These are phyloP conservation scores for Monosporozyma aquatica DNA, from an alignment of 805 yeast genomes.

Conservation along the genomic window DNA sequence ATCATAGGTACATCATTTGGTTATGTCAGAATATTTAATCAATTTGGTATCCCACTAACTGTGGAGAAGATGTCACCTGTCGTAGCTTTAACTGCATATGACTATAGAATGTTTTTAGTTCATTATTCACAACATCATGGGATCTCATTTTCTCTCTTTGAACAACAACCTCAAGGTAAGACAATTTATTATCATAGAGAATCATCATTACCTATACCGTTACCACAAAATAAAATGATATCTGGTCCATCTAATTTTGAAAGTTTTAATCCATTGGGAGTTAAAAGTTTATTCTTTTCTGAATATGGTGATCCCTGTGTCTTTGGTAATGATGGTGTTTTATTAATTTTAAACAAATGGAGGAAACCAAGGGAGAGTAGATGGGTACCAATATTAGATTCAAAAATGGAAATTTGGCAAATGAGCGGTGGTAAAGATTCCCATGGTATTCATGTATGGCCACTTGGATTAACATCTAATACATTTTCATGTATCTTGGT, in stretches of 20 bases:
- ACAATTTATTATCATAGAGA: constrained; percentile 37
- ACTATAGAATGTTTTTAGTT: constrained; percentile 47
- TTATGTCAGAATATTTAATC: constrained; percentile 57
- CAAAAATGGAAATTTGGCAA: constrained; percentile 37
- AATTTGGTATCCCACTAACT: constrained; percentile 62
- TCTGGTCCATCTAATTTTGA: constrained; percentile 19
- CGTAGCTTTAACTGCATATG: constrained; percentile 58
- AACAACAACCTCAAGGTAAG: constrained; percentile 19
- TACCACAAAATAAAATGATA: too few relatives aligned
- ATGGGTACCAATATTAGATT: constrained; percentile 79
- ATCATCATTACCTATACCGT: constrained; percentile 35
- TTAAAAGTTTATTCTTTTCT: constrained; percentile 71
- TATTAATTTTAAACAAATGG: constrained; percentile 71
- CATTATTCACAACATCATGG: constrained; percentile 29
- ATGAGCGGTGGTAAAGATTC: constrained; percentile 38
- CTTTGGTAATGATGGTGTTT: constrained; percentile 67
- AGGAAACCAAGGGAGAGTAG: constrained; percentile 63
- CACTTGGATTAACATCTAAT: constrained; percentile 66
- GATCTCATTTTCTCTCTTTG: constrained; percentile 23
- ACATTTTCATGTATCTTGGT: constrained; percentile 65
- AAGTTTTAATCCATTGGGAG: constrained; percentile 28
- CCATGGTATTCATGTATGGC: constrained; percentile 71
- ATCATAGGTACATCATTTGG: constrained; percentile 73
- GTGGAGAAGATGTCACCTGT: constrained; percentile 67
- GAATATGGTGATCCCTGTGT: constrained; percentile 86